These are phyloP conservation scores for Coniochaeta sp. DNA, from an alignment of 2,329 filamentous ascomycete species.

Conservation along the genomic window DNA sequence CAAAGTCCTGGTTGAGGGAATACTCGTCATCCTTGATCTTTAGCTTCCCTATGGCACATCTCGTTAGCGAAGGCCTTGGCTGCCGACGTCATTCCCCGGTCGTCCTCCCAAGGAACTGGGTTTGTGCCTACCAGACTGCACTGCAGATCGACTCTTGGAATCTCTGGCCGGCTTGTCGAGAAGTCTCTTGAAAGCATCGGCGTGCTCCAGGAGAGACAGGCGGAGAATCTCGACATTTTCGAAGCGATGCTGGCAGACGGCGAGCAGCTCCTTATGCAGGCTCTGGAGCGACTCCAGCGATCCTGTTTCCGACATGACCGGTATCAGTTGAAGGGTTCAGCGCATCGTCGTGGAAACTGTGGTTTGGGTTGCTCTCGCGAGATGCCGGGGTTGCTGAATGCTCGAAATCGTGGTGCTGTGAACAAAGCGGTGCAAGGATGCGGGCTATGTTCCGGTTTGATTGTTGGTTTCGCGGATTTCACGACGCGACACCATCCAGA, in stretches of 20 bases:
- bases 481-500: not conserved
- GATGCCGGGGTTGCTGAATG: not conserved
- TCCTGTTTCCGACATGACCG: conserved; percentile 65
- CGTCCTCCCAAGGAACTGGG: not conserved
- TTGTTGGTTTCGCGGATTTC: not conserved
- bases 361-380: not conserved
- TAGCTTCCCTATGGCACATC: conserved; percentile 57
- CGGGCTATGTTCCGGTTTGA: not conserved
- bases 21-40: conserved; percentile 67
- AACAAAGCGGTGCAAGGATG: not conserved
- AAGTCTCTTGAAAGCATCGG: conserved; percentile 61
- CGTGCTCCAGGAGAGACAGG: conserved; percentile 59
- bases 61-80: not conserved
- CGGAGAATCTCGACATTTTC: conserved; percentile 60
- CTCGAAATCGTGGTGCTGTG: not conserved
- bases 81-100: not conserved
- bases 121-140: conserved; percentile 56
- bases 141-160: conserved; percentile 63
- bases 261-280: conserved; percentile 78
- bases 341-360: conserved; percentile 17
- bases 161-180: conserved; percentile 70
- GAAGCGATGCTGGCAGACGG: conserved; percentile 61
- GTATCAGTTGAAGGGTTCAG: conserved; percentile 20
- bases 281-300: conserved; percentile 71
- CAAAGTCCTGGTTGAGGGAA: conserved; percentile 77